Evolutionary conservation across 208 protist genomes (phyloP).

Genomic region (Leishmania turanica): DNA sequence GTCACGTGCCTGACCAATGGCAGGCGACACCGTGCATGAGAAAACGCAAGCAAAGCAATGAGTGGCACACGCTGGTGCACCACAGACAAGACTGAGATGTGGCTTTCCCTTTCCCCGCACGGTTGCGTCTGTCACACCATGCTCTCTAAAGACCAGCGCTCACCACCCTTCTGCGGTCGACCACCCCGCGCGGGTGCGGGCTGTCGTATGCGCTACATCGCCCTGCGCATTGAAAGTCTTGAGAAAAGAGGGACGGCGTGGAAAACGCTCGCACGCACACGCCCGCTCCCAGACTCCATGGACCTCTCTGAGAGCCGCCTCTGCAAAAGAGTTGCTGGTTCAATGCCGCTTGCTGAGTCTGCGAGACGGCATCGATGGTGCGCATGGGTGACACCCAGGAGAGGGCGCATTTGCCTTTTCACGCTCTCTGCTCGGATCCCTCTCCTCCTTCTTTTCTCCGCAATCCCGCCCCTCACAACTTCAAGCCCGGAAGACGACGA

Average conservation of each 20-base stretch:
- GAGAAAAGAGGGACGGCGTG: background rate
- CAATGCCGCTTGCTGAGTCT: background rate
- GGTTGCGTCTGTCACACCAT: background rate
- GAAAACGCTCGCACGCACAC: background rate
- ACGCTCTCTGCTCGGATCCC: background rate
- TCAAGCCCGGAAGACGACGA: background rate
- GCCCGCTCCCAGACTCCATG: background rate
- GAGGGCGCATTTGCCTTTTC: background rate
- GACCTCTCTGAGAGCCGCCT: background rate
- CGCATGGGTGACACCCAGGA: background rate
- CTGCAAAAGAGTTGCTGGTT: background rate
- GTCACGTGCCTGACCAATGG: background rate
- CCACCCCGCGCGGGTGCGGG: background rate
- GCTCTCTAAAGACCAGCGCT: background rate
- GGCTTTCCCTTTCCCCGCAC: background rate
- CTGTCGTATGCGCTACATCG: background rate
- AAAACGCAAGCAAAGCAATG: background rate
- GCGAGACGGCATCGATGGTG: background rate
- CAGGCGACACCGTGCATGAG: background rate
- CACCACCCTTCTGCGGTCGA: background rate
- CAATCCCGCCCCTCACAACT: too few species aligned
- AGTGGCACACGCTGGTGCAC: background rate
- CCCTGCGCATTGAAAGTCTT: background rate
- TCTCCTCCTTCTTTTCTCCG: background rate
- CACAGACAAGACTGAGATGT: background rate